Percentiles rank a stretch among this genome's conserved stretches.
Conservation (phyloP, 192 early-diverging fungal species). For the Cladochytrium replicatum region DNA sequence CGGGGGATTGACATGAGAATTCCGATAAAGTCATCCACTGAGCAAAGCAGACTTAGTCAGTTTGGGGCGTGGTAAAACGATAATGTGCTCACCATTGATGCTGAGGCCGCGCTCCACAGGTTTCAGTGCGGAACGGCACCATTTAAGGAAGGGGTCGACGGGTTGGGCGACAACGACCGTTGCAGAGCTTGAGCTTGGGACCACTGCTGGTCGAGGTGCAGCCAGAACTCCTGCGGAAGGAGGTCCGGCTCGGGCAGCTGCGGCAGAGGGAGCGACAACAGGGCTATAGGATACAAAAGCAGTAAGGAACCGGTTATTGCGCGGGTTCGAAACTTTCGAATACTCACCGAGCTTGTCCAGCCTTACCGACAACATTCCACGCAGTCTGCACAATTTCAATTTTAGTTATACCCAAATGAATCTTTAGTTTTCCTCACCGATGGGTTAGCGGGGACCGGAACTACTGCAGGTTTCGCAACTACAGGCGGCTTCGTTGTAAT, state of each 20-base stretch:
- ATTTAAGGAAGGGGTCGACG: slow-evolving; percentile 22
- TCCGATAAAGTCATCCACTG: slow-evolving; percentile 44
- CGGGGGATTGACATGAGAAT: slow-evolving; percentile 35
- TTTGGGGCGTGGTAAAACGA: slow-evolving; percentile 2
- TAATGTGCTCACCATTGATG: slow-evolving; percentile 26
- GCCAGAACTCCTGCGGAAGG: slow-evolving; percentile 5
- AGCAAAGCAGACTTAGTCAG: neutral
- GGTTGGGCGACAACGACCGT: slow-evolving; percentile 4
- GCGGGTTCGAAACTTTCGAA: slow-evolving; percentile 4
- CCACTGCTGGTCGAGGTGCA: neutral
- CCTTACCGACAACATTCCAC: slow-evolving; percentile 43
- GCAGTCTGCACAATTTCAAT: neutral
- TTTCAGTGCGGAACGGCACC: slow-evolving; percentile 30
- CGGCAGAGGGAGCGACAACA: slow-evolving; percentile 3
- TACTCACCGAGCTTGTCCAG: slow-evolving; percentile 10
- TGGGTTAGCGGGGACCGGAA: slow-evolving; percentile 10
- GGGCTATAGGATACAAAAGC: slow-evolving; percentile 5
- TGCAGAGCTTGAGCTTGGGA: neutral
- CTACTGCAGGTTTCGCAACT: slow-evolving; percentile 16
- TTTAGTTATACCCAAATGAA: slow-evolving; percentile 3
- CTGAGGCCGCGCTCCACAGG: slow-evolving; percentile 25
- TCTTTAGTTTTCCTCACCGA: neutral
- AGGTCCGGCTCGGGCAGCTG: neutral
- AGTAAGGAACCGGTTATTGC: slow-evolving; percentile 1
- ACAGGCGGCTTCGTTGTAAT: slow-evolving; percentile 15